Evolutionary conservation across 1,284 basidiomycete genomes (phyloP).

Genomic region (Trichosporon sp.): DNA sequence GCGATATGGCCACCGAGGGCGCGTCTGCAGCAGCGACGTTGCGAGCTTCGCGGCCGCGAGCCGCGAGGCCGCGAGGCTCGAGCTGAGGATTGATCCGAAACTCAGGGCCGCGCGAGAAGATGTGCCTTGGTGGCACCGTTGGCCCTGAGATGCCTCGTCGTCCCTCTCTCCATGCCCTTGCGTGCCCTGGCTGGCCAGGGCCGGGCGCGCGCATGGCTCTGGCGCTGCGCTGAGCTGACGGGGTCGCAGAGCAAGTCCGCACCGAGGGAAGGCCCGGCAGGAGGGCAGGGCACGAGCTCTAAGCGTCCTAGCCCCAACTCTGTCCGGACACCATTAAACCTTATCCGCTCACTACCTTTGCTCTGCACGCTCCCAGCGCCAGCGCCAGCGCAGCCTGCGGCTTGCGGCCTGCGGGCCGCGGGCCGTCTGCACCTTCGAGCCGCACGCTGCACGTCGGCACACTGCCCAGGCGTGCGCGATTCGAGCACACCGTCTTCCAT

Average conservation of each 20-base stretch:
- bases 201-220: not conserved
- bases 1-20: not conserved
- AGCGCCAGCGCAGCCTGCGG: not conserved
- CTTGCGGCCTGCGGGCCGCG: not conserved
- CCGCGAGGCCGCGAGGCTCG: not conserved
- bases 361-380: not conserved
- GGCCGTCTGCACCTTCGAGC: not conserved
- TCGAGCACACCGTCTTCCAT: not conserved
- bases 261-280: no score
- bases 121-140: not conserved
- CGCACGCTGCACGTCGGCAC: no score
- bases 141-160: not conserved
- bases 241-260: no score
- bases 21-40: no score
- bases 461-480: not conserved
- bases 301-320: not conserved
- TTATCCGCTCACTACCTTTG: not conserved
- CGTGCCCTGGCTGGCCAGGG: not conserved
- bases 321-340: constrained; percentile 3
- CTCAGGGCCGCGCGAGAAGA: not conserved
- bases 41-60: not conserved
- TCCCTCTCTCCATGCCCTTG: not conserved
- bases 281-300: no score
- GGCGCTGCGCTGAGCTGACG: no score
- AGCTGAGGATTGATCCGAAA: not conserved